phyloP scores from a whole-genome alignment of 2,329 filamentous ascomycete genomes.

The Cladosporium phlei region DNA sequence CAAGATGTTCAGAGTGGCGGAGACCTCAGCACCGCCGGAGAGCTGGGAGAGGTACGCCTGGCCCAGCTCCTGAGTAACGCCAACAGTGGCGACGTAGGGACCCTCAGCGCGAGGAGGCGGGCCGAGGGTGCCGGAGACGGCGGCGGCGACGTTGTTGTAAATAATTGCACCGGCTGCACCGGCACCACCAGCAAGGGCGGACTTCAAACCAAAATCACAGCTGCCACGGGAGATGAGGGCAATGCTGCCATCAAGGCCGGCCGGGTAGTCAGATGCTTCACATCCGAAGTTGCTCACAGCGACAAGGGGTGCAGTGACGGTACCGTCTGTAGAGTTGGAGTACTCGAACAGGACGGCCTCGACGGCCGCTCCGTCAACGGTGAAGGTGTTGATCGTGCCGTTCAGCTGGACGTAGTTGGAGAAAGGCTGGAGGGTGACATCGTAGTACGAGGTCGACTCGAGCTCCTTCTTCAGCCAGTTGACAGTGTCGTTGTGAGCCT shows the following conservation, averaged over 20 bases:
- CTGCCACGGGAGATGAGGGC: slow-evolving; percentile 64
- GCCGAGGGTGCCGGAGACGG: slow-evolving; percentile 23
- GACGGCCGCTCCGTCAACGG: slow-evolving; percentile 55
- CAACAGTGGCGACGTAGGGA: slow-evolving; percentile 62
- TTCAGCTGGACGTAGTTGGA: slow-evolving; percentile 24
- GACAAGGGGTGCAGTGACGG: slow-evolving; percentile 42
- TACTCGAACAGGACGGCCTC: slow-evolving; percentile 53
- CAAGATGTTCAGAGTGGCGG: slow-evolving; percentile 38
- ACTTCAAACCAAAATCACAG: slow-evolving; percentile 70
- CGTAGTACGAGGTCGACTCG: slow-evolving; percentile 55
- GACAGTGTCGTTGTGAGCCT: slow-evolving; percentile 36
- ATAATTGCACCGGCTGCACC: slow-evolving; percentile 67
- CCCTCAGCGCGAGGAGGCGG: slow-evolving; percentile 34
- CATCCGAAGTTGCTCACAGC: slow-evolving; percentile 60
- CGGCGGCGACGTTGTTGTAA: slow-evolving; percentile 64
- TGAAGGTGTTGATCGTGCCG: slow-evolving; percentile 33
- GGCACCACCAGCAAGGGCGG: slow-evolving; percentile 59
- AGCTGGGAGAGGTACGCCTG: slow-evolving; percentile 50
- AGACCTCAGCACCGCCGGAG: slow-evolving; percentile 36
- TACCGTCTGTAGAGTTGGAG: slow-evolving; percentile 16
- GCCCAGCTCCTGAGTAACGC: slow-evolving; percentile 57
- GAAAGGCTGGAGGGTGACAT: slow-evolving; percentile 45
- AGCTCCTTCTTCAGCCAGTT: slow-evolving; percentile 29
- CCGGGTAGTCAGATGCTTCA: slow-evolving; percentile 58
- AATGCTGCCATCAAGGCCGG: slow-evolving; percentile 55